Conservation (phyloP, 2,329 filamentous ascomycete genomes). For the Verticillium isaacii region DNA sequence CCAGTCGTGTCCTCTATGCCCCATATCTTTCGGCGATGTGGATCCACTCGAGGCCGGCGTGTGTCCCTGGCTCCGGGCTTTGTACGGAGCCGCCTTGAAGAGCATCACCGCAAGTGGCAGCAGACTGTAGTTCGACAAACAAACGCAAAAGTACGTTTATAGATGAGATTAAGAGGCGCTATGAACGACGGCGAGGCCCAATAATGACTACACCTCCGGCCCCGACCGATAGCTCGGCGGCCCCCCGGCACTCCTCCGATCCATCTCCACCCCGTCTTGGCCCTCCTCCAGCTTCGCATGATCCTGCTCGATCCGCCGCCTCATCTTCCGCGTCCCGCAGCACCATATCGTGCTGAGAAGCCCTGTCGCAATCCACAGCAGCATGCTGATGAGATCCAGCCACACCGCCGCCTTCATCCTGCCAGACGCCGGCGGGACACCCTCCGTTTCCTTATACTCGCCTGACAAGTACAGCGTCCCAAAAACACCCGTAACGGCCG, state of each 20-base stretch:
- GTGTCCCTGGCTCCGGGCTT: too few relatives aligned
- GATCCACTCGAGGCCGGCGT: too few relatives aligned
- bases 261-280: neutral
- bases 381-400: slow-evolving; percentile 6
- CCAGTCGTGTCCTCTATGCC: neutral
- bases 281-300: neutral
- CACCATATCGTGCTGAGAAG: neutral
- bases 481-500: slow-evolving; percentile 6
- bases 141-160: too few relatives aligned
- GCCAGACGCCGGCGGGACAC: neutral
- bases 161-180: neutral
- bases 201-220: neutral
- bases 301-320: neutral
- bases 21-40: too few relatives aligned
- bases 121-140: too few relatives aligned
- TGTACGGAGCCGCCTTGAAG: too few relatives aligned
- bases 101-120: too few relatives aligned
- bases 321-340: neutral
- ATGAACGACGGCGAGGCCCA: neutral
- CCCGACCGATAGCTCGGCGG: neutral
- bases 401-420: slow-evolving; percentile 6
- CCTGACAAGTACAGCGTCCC: neutral
- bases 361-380: slow-evolving; percentile 1
- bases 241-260: neutral
- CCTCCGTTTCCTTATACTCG: neutral